Percentiles rank a stretch among this genome's conserved stretches.
These are phyloP conservation scores for Hyparrhenia diplandra DNA, from an alignment of 176 grass and related monocot genomes.

Conservation along the genomic window DNA sequence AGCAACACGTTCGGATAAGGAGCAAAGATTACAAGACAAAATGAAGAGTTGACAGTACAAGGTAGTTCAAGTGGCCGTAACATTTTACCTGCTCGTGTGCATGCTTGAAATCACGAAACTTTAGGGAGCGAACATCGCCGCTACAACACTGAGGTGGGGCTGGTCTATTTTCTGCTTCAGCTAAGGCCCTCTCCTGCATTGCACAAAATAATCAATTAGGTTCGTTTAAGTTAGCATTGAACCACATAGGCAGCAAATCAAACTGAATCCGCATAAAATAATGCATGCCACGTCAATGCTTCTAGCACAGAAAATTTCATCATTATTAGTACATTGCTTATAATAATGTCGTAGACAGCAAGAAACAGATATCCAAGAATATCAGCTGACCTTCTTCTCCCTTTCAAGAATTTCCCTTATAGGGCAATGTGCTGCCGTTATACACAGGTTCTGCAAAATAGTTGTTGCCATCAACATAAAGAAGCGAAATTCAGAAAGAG, in stretches of 20 bases:
- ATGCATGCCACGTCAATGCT: not conserved
- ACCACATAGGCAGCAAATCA: not conserved
- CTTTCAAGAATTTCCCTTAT: slow-evolving; percentile 95
- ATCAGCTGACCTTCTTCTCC: slow-evolving; percentile 80
- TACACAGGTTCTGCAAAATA: slow-evolving; percentile 78
- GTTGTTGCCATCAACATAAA: slow-evolving; percentile 2
- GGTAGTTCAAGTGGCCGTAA: not conserved
- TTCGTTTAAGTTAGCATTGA: not conserved
- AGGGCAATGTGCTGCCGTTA: slow-evolving; percentile 85
- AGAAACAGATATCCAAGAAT: slow-evolving; percentile 12
- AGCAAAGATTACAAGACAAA: slow-evolving; percentile 1
- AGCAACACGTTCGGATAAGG: not conserved
- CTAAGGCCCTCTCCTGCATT: slow-evolving; percentile 62
- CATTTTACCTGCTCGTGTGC: slow-evolving; percentile 82
- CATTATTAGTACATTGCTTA: not conserved
- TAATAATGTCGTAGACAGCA: not conserved
- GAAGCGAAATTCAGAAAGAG: not conserved
- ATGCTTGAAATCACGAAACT: slow-evolving; percentile 67
- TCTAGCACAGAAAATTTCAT: not conserved
- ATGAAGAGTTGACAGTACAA: not conserved
- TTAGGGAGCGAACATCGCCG: slow-evolving; percentile 63
- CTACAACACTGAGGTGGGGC: slow-evolving; percentile 52
- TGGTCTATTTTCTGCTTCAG: slow-evolving; percentile 59
- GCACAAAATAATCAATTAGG: slow-evolving; percentile 8
- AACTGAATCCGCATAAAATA: not conserved